These are phyloP conservation scores for Veloboletus limbatus DNA, from an alignment of 1,284 basidiomycete species.

Conservation along the genomic window DNA sequence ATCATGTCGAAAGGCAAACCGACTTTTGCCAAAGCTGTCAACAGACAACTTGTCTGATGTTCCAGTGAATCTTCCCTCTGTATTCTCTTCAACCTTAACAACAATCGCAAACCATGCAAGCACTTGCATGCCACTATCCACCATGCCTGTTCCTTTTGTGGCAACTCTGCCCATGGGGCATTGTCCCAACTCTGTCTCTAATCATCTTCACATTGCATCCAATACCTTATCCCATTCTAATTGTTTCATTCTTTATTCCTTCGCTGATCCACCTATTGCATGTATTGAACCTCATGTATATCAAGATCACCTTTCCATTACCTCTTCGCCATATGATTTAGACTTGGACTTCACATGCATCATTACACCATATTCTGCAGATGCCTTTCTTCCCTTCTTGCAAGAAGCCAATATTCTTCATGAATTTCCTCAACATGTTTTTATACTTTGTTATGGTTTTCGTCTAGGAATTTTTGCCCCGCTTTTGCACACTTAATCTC, in stretches of 20 bases:
- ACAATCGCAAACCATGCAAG: background rate
- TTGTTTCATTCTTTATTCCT: no score
- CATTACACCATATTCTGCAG: background rate
- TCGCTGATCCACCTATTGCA: background rate
- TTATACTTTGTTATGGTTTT: background rate
- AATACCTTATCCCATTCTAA: background rate
- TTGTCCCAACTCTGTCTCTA: background rate
- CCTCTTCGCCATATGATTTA: background rate
- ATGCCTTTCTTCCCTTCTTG: background rate
- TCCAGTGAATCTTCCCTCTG: no score
- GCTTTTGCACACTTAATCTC: no score
- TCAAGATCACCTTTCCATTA: background rate
- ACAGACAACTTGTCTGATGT: no score
- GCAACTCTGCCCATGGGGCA: background rate
- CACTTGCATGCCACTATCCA: background rate
- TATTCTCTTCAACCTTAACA: slow-evolving; percentile 7
- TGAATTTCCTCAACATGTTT: background rate
- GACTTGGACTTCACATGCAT: background rate
- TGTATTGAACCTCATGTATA: background rate
- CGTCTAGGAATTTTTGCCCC: background rate
- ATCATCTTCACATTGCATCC: background rate
- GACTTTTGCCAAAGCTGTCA: no score
- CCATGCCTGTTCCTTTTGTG: background rate
- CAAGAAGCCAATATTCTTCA: background rate
- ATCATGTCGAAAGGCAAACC: no score